Evolutionary conservation across 2,329 filamentous ascomycete genomes (phyloP), one percentile per base, ranked within the genome.

Genomic region (Arachnopeziza araneosa): DNA sequence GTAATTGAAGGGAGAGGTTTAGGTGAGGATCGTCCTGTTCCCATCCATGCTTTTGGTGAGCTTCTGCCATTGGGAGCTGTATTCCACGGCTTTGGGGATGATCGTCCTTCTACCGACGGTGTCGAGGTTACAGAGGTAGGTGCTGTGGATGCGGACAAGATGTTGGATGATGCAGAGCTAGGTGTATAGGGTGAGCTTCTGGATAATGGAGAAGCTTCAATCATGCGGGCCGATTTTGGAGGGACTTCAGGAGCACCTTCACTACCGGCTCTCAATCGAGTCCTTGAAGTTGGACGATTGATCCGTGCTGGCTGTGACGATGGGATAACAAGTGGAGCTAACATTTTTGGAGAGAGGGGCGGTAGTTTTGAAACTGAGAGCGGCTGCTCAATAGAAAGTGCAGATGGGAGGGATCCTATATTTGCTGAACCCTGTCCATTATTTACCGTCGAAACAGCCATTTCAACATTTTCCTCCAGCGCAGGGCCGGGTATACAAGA

Each of bases 241-340:
- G 68, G 44, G 67, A 71, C 54, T 71, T 69, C 10, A 81, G 80
- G 60, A 71, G 71, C 36, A 44, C 36, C 36, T 19, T 44, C 36
- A 19, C 36, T 44, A 12, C 36, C 36, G 36, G 36, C 36, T 12
- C 36, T 44, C 36, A 44, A 44, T 44, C 36, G 36, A 44, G 36
- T 44, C 17, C 36, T 44, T 2, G 36, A 44, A 3, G 36, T 44
- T 44, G 36, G 17, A 44, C 36, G 36, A 44, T 44, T 44, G 36
- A 44, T 5, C 36, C 36, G 36, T 14, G 36, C 6, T 53, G 64
- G 55, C 50, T 60, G 58, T 50, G 64, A 57, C 26, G 59, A 63
- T 7, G 83, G 84, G 60, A 86, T 86, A 49, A 84, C 78, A 23
- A 86, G 77, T 24, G 83, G 84, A 1, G 83, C 71, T 7, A 86